Evolutionary conservation across 192 early-diverging fungal genomes (phyloP), one percentile per base, ranked within the genome.

Genomic region (Coemansia sp.): DNA sequence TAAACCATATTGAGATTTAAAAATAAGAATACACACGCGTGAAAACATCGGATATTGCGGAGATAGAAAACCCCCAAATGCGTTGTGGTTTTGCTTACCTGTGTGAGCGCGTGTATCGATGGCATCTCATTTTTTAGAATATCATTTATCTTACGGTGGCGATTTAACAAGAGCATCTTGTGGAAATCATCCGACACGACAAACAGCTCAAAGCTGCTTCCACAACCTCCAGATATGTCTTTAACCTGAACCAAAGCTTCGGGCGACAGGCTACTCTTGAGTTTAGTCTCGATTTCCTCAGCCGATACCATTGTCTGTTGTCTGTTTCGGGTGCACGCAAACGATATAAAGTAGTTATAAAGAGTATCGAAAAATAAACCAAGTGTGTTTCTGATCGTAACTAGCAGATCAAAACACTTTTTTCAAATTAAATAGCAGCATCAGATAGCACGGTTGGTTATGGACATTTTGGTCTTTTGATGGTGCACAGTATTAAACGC

Each of bases 121-220:
- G 90, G 89, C 64, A 95, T 94, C 61, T 93, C 94, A 15, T 93
- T 88, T 70, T 90, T 86, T 23, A 98, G 72, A 0, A 89, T 63
- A 26, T 89, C 85, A 73, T 91, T 92, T 13, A 97, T 93, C 69
- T 91, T 72, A 52, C 90, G 83, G 71, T 96, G 95, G 65, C 94
- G 93, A 66, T 92, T 90, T 10, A 98, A 79, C 58, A 89, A 83
- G 3, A 66, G 66, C 64, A 88, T 40, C 7, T 84, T 88, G 58
- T 89, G 78, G 79, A 98, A 97, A 37, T 73, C 59, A 2, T 83
- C 74, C 39, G 89, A 91, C 4, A 87, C 85, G 62, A 98, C 86
- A 29, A 88, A 85, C 55, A 95, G 87, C 28, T 86, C 84, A 68
- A 94, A 97, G 92, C 94, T 93, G 56, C 87, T 87, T 21, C 96